phyloP scores from a whole-genome alignment of 2,329 filamentous ascomycete species.

The Pestalotiopsis sp. region DNA sequence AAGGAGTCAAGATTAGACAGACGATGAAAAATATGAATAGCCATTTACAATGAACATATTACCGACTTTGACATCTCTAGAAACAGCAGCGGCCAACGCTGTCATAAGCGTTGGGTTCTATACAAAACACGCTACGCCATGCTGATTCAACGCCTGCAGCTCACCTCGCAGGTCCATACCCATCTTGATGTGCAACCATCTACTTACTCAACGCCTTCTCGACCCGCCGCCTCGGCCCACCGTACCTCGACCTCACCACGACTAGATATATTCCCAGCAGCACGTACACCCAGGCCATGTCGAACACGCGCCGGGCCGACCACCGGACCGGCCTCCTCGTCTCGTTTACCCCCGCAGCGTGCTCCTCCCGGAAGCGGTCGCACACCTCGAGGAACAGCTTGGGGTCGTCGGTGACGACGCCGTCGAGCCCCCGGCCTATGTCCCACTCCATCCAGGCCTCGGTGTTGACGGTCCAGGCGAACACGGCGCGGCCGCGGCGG shows the following conservation, averaged over 20 bases:
- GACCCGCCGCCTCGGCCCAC: background rate
- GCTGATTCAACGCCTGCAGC: too few relatives aligned
- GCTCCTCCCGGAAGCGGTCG: conserved; percentile 23
- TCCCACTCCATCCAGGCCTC: conserved; percentile 79
- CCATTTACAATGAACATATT: background rate
- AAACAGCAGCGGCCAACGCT: too few relatives aligned
- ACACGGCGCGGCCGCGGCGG: conserved; percentile 58
- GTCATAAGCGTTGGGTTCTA: too few relatives aligned
- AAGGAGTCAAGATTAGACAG: conserved; percentile 20
- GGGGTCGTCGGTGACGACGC: conserved; percentile 85
- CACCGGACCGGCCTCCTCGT: background rate
- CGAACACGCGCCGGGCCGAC: background rate
- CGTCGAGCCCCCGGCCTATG: conserved; percentile 67
- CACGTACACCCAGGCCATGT: background rate
- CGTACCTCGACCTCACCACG: background rate
- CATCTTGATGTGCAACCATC: background rate
- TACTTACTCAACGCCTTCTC: background rate
- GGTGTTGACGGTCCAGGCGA: conserved; percentile 87
- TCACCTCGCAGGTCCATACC: too few relatives aligned
- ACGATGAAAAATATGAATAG: background rate
- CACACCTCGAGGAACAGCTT: conserved; percentile 65
- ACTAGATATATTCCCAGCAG: background rate
- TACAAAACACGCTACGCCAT: too few relatives aligned
- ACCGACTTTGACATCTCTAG: too few relatives aligned
- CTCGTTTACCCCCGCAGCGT: background rate